Percentiles rank a stretch among this genome's conserved stretches.
Conservation (phyloP, 352 stramenopile species). For the Globisporangium solare region DNA sequence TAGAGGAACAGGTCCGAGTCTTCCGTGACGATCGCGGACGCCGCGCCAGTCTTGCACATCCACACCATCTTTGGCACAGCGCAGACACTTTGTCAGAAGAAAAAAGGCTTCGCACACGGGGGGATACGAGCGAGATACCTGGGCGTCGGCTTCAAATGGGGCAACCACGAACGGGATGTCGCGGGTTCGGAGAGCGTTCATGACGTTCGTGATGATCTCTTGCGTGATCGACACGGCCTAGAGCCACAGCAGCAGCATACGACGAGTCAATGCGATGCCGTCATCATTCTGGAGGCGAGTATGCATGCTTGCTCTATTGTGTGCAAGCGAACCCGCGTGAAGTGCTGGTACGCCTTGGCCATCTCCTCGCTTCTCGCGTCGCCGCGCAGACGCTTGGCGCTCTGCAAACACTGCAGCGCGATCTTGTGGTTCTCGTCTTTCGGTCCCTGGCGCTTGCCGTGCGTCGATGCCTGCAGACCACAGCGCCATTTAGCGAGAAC, state of each 20-base stretch:
- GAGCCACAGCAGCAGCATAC: not conserved
- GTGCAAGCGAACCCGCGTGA: slow-evolving; percentile 33
- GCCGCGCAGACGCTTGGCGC: slow-evolving; percentile 40
- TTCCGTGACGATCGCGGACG: slow-evolving; percentile 71
- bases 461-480: slow-evolving; percentile 43
- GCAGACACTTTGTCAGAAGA: not conserved
- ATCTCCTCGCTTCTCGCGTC: slow-evolving; percentile 46
- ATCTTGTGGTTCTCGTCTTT: slow-evolving; percentile 57
- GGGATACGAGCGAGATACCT: slow-evolving; percentile 14
- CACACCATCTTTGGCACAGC: slow-evolving; percentile 51
- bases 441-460: slow-evolving; percentile 50
- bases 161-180: slow-evolving; percentile 60
- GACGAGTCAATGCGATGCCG: too few species aligned
- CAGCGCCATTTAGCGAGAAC: too few species aligned
- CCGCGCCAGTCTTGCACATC: slow-evolving; percentile 60
- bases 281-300: not conserved
- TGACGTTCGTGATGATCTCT: slow-evolving; percentile 52
- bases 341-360: slow-evolving; percentile 51
- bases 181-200: slow-evolving; percentile 38
- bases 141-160: slow-evolving; percentile 70
- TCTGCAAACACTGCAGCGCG: slow-evolving; percentile 45
- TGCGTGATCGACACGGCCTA: slow-evolving; percentile 67
- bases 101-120: not conserved
- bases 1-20: slow-evolving; percentile 81
- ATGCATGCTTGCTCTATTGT: not conserved